Evolutionary conservation across 2,329 filamentous ascomycete genomes (phyloP).

Genomic region (Penicillium sp.): DNA sequence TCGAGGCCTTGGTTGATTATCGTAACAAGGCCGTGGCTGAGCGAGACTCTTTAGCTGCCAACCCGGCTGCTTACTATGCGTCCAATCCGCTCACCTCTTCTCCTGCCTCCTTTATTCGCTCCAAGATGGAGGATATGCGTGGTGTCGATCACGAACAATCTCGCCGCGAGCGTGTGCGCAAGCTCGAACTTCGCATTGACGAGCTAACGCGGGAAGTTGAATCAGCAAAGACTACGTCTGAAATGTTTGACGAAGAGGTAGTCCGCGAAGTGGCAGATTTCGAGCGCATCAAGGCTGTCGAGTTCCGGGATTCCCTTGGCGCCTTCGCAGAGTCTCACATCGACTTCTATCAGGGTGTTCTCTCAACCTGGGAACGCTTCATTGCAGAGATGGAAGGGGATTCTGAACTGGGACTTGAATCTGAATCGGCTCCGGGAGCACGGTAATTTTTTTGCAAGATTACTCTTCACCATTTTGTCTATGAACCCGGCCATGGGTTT

Average conservation of each 20-base stretch:
- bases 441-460: constrained; percentile 2
- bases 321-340: constrained; percentile 82
- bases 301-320: constrained; percentile 86
- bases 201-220: constrained; percentile 89
- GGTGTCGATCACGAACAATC: constrained; percentile 95
- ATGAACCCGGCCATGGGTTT: background rate
- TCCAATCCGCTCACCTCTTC: constrained; percentile 57
- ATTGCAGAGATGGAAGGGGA: constrained; percentile 82
- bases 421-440: constrained; percentile 20
- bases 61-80: constrained; percentile 60
- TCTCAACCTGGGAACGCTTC: constrained; percentile 85
- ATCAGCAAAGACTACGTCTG: constrained; percentile 77
- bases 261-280: constrained; percentile 91
- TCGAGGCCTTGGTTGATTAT: constrained; percentile 93
- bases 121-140: constrained; percentile 93
- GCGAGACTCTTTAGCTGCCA: constrained; percentile 73
- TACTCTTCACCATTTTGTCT: background rate
- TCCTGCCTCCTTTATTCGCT: constrained; percentile 81
- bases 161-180: constrained; percentile 80
- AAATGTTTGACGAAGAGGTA: constrained; percentile 95
- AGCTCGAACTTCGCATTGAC: constrained; percentile 89
- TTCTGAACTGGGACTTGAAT: constrained; percentile 25
- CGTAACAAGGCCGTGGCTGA: constrained; percentile 87
- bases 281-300: constrained; percentile 90
- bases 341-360: constrained; percentile 77